These are phyloP conservation scores for Komagataella ulmi DNA, from an alignment of 805 yeast genomes.

Conservation along the genomic window DNA sequence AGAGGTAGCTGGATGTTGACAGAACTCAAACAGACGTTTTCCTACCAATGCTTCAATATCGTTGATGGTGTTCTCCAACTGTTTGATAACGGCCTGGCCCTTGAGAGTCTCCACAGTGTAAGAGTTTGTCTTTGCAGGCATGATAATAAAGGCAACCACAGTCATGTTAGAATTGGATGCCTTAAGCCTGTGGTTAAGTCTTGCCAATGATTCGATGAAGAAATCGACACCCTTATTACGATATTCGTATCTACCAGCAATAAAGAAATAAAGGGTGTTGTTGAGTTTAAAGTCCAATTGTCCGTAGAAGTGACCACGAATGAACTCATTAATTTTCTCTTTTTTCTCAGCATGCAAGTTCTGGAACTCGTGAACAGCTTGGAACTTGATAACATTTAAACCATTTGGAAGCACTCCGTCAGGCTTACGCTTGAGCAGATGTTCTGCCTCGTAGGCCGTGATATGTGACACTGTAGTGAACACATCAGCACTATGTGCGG, in stretches of 20 bases:
- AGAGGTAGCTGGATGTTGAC: slow-evolving; percentile 27
- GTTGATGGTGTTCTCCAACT: slow-evolving; percentile 75
- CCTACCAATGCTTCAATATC: slow-evolving; percentile 86
- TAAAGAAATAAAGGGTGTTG: slow-evolving; percentile 87
- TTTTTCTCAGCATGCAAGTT: slow-evolving; percentile 87
- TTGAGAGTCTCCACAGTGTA: slow-evolving; percentile 91
- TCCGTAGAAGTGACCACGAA: slow-evolving; percentile 96
- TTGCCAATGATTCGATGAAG: slow-evolving; percentile 83
- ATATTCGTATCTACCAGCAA: slow-evolving; percentile 94
- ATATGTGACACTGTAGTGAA: slow-evolving; percentile 96
- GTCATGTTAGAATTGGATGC: slow-evolving; percentile 76
- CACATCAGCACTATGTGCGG: slow-evolving; percentile 92
- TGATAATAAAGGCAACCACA: slow-evolving; percentile 91
- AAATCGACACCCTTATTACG: slow-evolving; percentile 95
- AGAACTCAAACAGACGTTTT: slow-evolving; percentile 78
- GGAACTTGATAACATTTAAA: slow-evolving; percentile 86
- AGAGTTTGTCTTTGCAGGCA: slow-evolving; percentile 93
- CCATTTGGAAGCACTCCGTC: slow-evolving; percentile 98
- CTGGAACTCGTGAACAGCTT: slow-evolving; percentile 96
- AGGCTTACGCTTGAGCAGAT: slow-evolving; percentile 86
- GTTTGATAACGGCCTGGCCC: slow-evolving; percentile 92
- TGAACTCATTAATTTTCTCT: slow-evolving; percentile 86
- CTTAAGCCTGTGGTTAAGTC: slow-evolving; percentile 81
- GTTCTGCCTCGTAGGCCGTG: slow-evolving; percentile 94
- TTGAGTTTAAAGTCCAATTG: slow-evolving; percentile 90